Percentiles rank a stretch among this genome's conserved stretches.
Evolutionary conservation across 441 rosid genomes (phyloP).

Genomic region (Pelargonium hybrid): DNA sequence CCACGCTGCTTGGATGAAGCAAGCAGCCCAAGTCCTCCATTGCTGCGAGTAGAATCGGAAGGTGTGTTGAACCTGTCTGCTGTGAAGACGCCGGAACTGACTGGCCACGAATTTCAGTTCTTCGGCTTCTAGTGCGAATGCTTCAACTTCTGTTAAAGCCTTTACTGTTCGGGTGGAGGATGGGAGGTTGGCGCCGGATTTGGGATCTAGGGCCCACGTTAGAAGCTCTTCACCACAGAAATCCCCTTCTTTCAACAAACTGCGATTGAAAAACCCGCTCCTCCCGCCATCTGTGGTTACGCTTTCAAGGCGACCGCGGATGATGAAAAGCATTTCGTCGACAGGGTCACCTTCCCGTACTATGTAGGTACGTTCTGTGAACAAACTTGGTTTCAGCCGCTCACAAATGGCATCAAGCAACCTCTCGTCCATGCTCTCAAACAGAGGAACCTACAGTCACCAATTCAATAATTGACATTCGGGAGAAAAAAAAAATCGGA

Average conservation of each 20-base stretch:
- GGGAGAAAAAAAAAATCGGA: background rate
- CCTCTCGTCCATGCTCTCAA: conserved; percentile 84
- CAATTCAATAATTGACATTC: background rate
- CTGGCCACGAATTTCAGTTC: conserved; percentile 91
- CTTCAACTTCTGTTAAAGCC: conserved; percentile 82
- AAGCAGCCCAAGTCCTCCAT: conserved; percentile 98
- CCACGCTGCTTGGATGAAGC: conserved; percentile 96
- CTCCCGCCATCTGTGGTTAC: conserved; percentile 93
- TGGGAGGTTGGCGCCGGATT: conserved; percentile 70
- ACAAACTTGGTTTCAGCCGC: conserved; percentile 77
- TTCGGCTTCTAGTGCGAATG: conserved; percentile 72
- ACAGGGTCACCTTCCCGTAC: conserved; percentile 96
- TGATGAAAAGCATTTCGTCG: conserved; percentile 93
- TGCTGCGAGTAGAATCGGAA: conserved; percentile 94
- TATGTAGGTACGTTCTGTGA: conserved; percentile 67
- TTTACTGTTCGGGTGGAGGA: conserved; percentile 83
- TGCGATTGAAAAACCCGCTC: conserved; percentile 81
- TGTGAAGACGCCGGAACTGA: conserved; percentile 84
- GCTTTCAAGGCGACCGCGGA: conserved; percentile 92
- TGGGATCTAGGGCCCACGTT: conserved; percentile 94
- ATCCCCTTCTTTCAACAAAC: conserved; percentile 73
- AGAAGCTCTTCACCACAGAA: conserved; percentile 94
- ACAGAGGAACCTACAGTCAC: conserved; percentile 60
- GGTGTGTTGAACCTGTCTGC: conserved; percentile 91
- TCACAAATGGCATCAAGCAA: conserved; percentile 90